Percentiles rank a stretch among this genome's conserved stretches.
These are phyloP conservation scores for Pichia sorboxylosa DNA, from an alignment of 1,139 yeast genomes.

Conservation along the genomic window DNA sequence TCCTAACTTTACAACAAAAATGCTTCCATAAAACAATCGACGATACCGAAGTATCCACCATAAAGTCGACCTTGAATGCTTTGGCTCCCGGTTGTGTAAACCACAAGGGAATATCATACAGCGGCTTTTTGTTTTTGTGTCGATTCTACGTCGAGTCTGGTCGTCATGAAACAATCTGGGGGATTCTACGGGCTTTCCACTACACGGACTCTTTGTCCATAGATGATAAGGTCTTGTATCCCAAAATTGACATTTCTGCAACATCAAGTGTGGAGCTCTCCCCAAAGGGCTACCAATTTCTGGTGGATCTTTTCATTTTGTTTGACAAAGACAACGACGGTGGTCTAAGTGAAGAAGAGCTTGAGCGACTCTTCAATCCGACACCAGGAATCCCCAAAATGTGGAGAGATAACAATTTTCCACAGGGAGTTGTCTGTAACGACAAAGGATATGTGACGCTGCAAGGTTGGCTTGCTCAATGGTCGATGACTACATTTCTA, in stretches of 20 bases:
- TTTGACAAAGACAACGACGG: slow-evolving; percentile 95
- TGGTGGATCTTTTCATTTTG: slow-evolving; percentile 76
- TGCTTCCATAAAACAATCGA: slow-evolving; percentile 60
- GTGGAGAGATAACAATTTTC: slow-evolving; percentile 82
- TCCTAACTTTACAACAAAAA: slow-evolving; percentile 53
- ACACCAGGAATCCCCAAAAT: slow-evolving; percentile 86
- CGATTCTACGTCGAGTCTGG: slow-evolving; percentile 82
- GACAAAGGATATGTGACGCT: slow-evolving; percentile 81
- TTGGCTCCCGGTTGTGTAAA: slow-evolving; percentile 20
- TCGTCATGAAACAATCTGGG: slow-evolving; percentile 95
- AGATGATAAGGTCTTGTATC: slow-evolving; percentile 65
- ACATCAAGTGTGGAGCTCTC: slow-evolving; percentile 81
- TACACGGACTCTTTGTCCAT: slow-evolving; percentile 86
- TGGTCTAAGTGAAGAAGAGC: slow-evolving; percentile 67
- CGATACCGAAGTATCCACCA: slow-evolving; percentile 36
- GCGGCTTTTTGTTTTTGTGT: slow-evolving; percentile 68
- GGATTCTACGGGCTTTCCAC: slow-evolving; percentile 72
- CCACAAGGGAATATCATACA: slow-evolving; percentile 49
- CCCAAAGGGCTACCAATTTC: slow-evolving; percentile 84
- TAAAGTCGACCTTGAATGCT: slow-evolving; percentile 30
- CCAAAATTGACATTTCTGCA: slow-evolving; percentile 65
- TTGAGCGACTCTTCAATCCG: slow-evolving; percentile 59
- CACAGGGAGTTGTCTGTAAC: slow-evolving; percentile 76
- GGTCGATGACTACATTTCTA: slow-evolving; percentile 90
- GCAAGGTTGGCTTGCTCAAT: slow-evolving; percentile 97